Percentiles rank a stretch among this genome's conserved stretches.
Evolutionary conservation across 2,329 filamentous ascomycete genomes (phyloP).

Genomic region (Bimuria novae-zelandiae): DNA sequence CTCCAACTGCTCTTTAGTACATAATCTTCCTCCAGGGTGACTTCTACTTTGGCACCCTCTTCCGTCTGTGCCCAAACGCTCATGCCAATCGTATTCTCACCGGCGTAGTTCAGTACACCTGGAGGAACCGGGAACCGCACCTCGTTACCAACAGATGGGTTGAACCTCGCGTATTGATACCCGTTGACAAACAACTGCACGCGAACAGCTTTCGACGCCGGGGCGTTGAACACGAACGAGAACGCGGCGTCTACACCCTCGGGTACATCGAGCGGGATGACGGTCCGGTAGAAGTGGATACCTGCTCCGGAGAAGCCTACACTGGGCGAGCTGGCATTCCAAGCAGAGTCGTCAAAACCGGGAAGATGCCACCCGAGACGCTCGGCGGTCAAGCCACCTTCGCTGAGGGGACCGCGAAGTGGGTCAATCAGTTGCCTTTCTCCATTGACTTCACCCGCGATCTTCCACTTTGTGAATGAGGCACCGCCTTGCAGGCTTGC

Average conservation of each 20-base stretch:
- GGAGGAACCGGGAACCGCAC: constrained; percentile 64
- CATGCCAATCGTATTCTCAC: constrained; percentile 62
- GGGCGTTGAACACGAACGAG: constrained; percentile 58
- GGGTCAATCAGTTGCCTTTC: constrained; percentile 57
- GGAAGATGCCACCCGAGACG: constrained; percentile 64
- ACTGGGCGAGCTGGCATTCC: constrained; percentile 46
- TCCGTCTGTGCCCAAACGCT: constrained; percentile 64
- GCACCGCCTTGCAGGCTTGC: constrained; percentile 53
- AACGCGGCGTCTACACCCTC: constrained; percentile 60
- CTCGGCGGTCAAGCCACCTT: constrained; percentile 64
- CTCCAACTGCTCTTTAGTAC: constrained; percentile 59
- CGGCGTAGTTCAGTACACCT: constrained; percentile 62
- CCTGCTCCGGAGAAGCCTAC: constrained; percentile 56
- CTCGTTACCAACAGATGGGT: constrained; percentile 65
- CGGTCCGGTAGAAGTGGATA: constrained; percentile 61
- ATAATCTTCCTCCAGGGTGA: constrained; percentile 61
- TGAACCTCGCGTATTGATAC: constrained; percentile 66
- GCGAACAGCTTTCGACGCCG: constrained; percentile 52
- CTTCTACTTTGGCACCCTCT: constrained; percentile 54
- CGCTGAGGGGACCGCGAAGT: constrained; percentile 60
- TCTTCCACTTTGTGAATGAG: constrained; percentile 60
- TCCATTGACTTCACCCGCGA: constrained; percentile 62
- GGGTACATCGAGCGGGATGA: constrained; percentile 57
- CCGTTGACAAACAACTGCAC: constrained; percentile 67
- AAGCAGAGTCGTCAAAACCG: constrained; percentile 56